A percentile compares a stretch with the other conserved stretches of the same genome.
These are phyloP conservation scores for Dothideomycetes sp. DNA, from an alignment of 2,329 filamentous ascomycete genomes.

Conservation along the genomic window DNA sequence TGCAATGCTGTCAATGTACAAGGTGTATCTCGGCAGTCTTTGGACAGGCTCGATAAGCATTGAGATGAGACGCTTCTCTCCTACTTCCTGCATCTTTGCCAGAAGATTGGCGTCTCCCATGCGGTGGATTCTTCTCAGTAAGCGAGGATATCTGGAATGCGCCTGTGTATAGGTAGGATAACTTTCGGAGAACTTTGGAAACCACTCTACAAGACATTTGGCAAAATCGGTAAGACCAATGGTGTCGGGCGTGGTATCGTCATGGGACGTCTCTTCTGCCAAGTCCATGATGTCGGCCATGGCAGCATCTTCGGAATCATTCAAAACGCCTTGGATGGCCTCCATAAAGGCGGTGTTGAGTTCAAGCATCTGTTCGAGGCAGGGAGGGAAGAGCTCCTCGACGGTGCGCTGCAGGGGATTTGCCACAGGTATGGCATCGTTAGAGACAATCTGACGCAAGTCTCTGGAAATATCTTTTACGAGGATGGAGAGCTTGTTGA, in stretches of 20 bases:
- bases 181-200: slow-evolving; percentile 81
- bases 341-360: slow-evolving; percentile 74
- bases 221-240: slow-evolving; percentile 66
- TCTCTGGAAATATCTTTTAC: slow-evolving; percentile 73
- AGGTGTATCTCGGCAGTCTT: slow-evolving; percentile 82
- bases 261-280: slow-evolving; percentile 30
- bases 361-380: slow-evolving; percentile 69
- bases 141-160: slow-evolving; percentile 75
- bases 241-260: slow-evolving; percentile 46
- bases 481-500: slow-evolving; percentile 75
- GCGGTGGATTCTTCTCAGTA: slow-evolving; percentile 68
- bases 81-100: slow-evolving; percentile 67
- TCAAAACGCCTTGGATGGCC: slow-evolving; percentile 65
- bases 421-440: slow-evolving; percentile 11
- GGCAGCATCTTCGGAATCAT: slow-evolving; percentile 74
- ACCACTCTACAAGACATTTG: slow-evolving; percentile 78
- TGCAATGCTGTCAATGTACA: slow-evolving; percentile 93
- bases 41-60: slow-evolving; percentile 95
- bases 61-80: slow-evolving; percentile 84
- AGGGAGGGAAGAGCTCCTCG: slow-evolving; percentile 66
- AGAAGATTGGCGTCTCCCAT: slow-evolving; percentile 75
- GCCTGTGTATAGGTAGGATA: slow-evolving; percentile 90
- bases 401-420: slow-evolving; percentile 37
- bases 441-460: slow-evolving; percentile 57
- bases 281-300: slow-evolving; percentile 61